A percentile compares a stretch with the other conserved stretches of the same genome.
Conservation (phyloP, 139 green algal genomes). For the Haematococcus lacustris region DNA sequence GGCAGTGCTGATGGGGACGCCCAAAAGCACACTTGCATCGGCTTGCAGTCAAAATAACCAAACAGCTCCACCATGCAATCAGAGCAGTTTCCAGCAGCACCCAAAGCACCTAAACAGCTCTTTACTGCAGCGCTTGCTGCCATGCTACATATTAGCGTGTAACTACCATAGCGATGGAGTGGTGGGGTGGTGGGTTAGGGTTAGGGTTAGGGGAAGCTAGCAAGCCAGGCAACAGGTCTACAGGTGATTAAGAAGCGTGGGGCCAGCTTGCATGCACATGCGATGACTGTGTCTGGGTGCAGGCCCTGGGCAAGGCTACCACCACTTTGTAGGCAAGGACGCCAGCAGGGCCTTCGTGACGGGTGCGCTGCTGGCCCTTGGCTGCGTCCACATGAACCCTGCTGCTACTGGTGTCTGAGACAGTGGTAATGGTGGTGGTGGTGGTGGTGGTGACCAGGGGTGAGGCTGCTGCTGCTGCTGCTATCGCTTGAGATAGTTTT, state of each 20-base stretch:
- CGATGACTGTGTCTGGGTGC: background rate
- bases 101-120: background rate
- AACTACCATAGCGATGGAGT: too few species aligned
- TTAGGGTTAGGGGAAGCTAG: too few species aligned
- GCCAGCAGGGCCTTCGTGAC: conserved; percentile 39
- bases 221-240: too few species aligned
- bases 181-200: too few species aligned
- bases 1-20: background rate
- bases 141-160: too few species aligned
- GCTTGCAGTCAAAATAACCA: background rate
- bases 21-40: background rate
- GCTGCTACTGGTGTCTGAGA: background rate
- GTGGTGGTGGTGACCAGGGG: too few species aligned
- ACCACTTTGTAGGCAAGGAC: conserved; percentile 51
- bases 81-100: too few species aligned
- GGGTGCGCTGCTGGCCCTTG: background rate
- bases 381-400: background rate
- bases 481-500: background rate
- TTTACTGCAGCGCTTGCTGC: background rate
- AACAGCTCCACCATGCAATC: too few species aligned
- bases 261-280: background rate
- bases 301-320: conserved; percentile 38
- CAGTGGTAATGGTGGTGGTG: background rate
- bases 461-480: too few species aligned
- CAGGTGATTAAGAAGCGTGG: background rate